Percentiles rank a stretch among this genome's conserved stretches.
These are phyloP conservation scores for Wickerhamomyces sp. DNA, from an alignment of 1,139 yeast genomes.

Conservation along the genomic window DNA sequence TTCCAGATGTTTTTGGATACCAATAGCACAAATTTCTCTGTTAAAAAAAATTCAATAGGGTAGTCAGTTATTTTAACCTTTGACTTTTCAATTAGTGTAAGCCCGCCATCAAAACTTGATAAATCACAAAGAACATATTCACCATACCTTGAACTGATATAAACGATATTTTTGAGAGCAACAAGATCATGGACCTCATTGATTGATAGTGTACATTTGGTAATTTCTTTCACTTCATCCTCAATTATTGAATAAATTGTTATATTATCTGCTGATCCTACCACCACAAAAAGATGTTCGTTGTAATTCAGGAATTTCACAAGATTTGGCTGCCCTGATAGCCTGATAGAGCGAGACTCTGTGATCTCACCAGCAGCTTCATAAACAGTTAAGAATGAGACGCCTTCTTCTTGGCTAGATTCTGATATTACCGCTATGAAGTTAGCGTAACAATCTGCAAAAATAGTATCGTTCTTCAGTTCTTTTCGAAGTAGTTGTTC, in stretches of 20 bases:
- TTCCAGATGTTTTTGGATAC: conserved; percentile 41
- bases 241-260: conserved; percentile 4
- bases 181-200: conserved; percentile 19
- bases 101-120: not conserved
- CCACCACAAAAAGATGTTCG: conserved; percentile 5
- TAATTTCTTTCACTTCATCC: not conserved
- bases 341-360: conserved; percentile 1
- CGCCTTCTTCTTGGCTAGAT: not conserved
- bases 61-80: conserved; percentile 9
- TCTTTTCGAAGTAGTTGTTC: conserved; percentile 10
- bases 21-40: conserved; percentile 18
- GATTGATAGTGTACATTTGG: conserved; percentile 1
- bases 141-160: conserved; percentile 21
- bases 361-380: conserved; percentile 11
- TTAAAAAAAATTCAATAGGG: conserved; percentile 16
- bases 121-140: conserved; percentile 6
- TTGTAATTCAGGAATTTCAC: conserved; percentile 12
- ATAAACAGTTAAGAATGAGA: conserved; percentile 5
- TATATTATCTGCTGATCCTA: conserved; percentile 6
- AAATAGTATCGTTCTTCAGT: conserved; percentile 11
- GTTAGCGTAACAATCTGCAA: conserved; percentile 19
- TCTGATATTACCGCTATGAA: conserved; percentile 25
- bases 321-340: conserved; percentile 11
- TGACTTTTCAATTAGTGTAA: not conserved
- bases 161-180: conserved; percentile 9